These are phyloP conservation scores for Rhizophagus clarus DNA, from an alignment of 192 early-diverging fungal genomes.

Conservation along the genomic window DNA sequence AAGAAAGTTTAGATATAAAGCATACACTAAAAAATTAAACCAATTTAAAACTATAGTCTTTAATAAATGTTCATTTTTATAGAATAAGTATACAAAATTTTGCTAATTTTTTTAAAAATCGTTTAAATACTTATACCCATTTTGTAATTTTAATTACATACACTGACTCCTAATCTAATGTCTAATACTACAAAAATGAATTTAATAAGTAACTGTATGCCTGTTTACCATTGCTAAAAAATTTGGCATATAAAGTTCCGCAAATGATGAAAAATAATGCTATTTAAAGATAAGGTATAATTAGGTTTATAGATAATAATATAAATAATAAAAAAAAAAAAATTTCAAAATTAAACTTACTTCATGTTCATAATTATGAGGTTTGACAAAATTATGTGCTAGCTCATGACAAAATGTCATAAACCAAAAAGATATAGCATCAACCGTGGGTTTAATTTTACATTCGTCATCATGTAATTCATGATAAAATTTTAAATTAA, in stretches of 20 bases:
- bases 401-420: constrained; percentile 84
- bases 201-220: no score
- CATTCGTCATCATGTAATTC: constrained; percentile 59
- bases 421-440: constrained; percentile 76
- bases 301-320: background rate
- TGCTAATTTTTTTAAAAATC: no score
- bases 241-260: constrained; percentile 61
- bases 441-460: constrained; percentile 26
- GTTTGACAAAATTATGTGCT: constrained; percentile 71
- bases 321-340: no score
- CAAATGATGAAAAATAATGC: constrained; percentile 84
- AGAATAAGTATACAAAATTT: no score
- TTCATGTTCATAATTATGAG: constrained; percentile 78
- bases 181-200: no score
- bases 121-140: no score
- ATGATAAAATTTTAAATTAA: constrained; percentile 80
- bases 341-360: constrained; percentile 30
- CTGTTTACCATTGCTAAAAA: constrained; percentile 38
- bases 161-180: no score
- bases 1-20: no score
- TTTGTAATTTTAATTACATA: no score
- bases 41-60: no score
- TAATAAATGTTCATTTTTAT: no score
- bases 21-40: no score
- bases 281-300: constrained; percentile 22